phyloP scores from a whole-genome alignment of 192 early-diverging fungal genomes.

The Backusella parvicylindrica region DNA sequence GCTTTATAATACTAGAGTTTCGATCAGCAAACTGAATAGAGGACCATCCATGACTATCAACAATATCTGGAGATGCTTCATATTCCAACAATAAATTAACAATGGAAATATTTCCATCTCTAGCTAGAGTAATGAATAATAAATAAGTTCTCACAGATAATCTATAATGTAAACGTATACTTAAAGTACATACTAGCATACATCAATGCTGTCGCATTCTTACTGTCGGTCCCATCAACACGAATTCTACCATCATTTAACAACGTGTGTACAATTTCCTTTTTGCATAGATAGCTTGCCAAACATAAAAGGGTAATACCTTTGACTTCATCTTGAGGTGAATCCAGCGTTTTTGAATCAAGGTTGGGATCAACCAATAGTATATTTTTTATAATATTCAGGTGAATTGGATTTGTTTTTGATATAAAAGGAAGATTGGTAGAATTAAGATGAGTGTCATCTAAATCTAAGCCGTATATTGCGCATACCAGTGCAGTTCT shows the following conservation, averaged over 20 bases:
- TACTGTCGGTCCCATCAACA: constrained; percentile 56
- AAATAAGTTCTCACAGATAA: neutral
- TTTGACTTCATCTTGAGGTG: constrained; percentile 54
- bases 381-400: constrained; percentile 46
- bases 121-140: constrained; percentile 24
- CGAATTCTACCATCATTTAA: constrained; percentile 58
- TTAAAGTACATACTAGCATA: constrained; percentile 55
- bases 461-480: constrained; percentile 54
- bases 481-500: constrained; percentile 63
- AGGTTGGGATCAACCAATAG: constrained; percentile 48
- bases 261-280: constrained; percentile 49
- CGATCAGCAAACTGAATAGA: constrained; percentile 58
- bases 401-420: constrained; percentile 45
- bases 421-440: constrained; percentile 55
- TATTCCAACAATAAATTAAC: constrained; percentile 47
- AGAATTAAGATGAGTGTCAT: constrained; percentile 48
- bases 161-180: neutral
- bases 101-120: constrained; percentile 57
- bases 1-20: constrained; percentile 53
- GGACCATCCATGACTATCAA: constrained; percentile 62
- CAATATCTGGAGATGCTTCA: constrained; percentile 49
- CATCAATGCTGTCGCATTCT: constrained; percentile 65
- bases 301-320: constrained; percentile 67
- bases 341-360: constrained; percentile 45
- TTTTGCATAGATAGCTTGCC: constrained; percentile 64